These are phyloP conservation scores for Lentinula sp. DNA, from an alignment of 768 basidiomycete genomes.

Conservation along the genomic window DNA sequence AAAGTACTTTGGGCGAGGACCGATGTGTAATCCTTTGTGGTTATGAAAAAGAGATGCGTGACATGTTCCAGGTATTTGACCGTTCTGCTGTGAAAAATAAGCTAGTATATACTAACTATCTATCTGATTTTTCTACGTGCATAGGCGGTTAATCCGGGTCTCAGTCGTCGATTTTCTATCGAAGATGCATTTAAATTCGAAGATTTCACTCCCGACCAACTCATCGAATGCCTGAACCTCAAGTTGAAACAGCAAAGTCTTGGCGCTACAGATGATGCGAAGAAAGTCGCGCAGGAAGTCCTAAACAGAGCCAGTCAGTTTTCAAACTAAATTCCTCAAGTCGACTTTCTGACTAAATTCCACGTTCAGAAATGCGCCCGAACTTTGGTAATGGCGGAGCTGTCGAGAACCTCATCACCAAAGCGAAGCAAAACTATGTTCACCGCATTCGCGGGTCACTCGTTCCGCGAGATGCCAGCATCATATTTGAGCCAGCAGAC, in stretches of 20 bases:
- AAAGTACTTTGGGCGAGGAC: conserved; percentile 40
- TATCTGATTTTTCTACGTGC: background rate
- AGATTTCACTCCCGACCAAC: conserved; percentile 51
- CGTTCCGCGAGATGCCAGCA: conserved; percentile 21
- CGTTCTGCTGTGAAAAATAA: background rate
- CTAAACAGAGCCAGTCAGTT: conserved; percentile 30
- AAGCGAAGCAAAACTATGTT: conserved; percentile 44
- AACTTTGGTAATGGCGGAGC: conserved; percentile 66
- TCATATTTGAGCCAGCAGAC: conserved; percentile 53
- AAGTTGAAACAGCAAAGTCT: conserved; percentile 58
- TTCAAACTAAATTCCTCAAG: background rate
- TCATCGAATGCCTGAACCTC: conserved; percentile 43
- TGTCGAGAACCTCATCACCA: conserved; percentile 52
- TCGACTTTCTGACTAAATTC: conserved; percentile 15
- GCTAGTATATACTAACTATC: conserved; percentile 1
- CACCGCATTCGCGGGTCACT: conserved; percentile 23
- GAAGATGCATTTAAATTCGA: conserved; percentile 68
- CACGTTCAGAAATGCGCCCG: conserved; percentile 25
- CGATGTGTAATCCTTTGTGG: conserved; percentile 38
- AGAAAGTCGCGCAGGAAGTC: conserved; percentile 45
- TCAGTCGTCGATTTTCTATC: conserved; percentile 60
- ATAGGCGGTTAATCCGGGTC: conserved; percentile 33
- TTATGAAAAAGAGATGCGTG: conserved; percentile 37
- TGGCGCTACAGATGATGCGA: conserved; percentile 49
- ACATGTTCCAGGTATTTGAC: conserved; percentile 62